Base-by-base conservation (phyloP, 2,329 filamentous ascomycete genomes). In the Colletotrichum sp. region DNA sequence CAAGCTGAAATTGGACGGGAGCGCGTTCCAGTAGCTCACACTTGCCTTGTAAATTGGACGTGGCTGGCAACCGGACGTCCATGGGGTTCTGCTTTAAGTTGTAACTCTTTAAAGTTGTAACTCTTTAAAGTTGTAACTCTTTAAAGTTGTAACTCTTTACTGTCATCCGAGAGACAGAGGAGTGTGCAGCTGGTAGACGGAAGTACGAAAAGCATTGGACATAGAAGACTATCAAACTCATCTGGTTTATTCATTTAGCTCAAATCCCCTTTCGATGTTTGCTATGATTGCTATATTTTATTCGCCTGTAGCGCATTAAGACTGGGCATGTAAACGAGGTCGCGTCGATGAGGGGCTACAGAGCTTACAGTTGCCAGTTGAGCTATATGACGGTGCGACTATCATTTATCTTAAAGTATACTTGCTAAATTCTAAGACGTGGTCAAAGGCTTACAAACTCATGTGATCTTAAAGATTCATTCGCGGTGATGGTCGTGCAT, bases 41-140 rank as follows among this genome's bases (percentile, higher is more conserved):
- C 39, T 44, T n/a, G 18, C 39, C 2, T n/a, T n/a, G 18, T n/a
- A 44, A n/a, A 3, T 44, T 44, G 8, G 3, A 3, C 3, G 39
- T 49, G 5, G 39, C 39, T n/a, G 39, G 39, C 39, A 49, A 12
- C 39, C 18, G 39, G 39, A n/a, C 1, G 39, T 3, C 1, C 39
- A 1, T n/a, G 2, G 18, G 6, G 39, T 10, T 1, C 5, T 9
- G 8, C 16, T n/a, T 5, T 4, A n/a, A 16, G 39, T 18, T 0
- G 6, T 49, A 5, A n/a, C 39, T n/a, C 16, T 44, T n/a, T n/a
- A 44, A 26, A 26, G 39, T 18, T 1, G 6, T 44, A 5, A n/a
- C 39, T n/a, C 16, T 44, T n/a, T n/a, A 44, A 26, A 26, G 39
- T 18, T 1, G 6, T 44, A 5, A n/a, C 39, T n/a, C 16, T 44